Percentiles rank a stretch among this genome's conserved stretches.
phyloP scores from a whole-genome alignment of 2,329 filamentous ascomycete species.

The Aquanectria penicillioides region DNA sequence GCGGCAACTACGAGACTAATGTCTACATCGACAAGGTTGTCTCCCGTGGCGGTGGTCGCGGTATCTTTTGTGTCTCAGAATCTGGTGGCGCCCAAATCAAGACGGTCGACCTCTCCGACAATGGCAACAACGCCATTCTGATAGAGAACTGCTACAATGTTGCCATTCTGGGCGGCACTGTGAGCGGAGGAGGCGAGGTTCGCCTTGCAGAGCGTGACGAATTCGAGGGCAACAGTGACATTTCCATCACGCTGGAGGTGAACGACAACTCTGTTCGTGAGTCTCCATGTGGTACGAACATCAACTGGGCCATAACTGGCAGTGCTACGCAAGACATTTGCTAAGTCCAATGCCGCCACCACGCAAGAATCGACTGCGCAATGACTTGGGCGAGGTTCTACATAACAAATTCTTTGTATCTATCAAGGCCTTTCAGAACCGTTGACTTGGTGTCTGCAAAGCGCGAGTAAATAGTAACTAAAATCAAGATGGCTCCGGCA shows the following conservation, averaged over 20 bases:
- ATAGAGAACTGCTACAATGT: constrained; percentile 70
- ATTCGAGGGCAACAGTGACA: constrained; percentile 63
- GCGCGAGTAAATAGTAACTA: no score
- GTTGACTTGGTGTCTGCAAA: no score
- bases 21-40: constrained; percentile 63
- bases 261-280: constrained; percentile 62
- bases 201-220: constrained; percentile 61
- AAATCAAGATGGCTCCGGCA: no score
- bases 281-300: constrained; percentile 64
- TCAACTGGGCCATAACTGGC: constrained; percentile 59
- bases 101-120: constrained; percentile 59
- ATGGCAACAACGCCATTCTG: constrained; percentile 65
- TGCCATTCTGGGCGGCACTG: constrained; percentile 59
- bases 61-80: constrained; percentile 66
- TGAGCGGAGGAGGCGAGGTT: constrained; percentile 66
- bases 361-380: no score
- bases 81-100: constrained; percentile 63
- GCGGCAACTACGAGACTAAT: constrained; percentile 62
- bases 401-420: no score
- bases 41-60: constrained; percentile 65
- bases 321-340: constrained; percentile 55
- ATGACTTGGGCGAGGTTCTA: no score
- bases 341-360: no score
- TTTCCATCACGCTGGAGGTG: constrained; percentile 59
- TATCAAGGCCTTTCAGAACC: no score